phyloP scores from a whole-genome alignment of 352 stramenopile species.

The Phytophthora tentaculata region DNA sequence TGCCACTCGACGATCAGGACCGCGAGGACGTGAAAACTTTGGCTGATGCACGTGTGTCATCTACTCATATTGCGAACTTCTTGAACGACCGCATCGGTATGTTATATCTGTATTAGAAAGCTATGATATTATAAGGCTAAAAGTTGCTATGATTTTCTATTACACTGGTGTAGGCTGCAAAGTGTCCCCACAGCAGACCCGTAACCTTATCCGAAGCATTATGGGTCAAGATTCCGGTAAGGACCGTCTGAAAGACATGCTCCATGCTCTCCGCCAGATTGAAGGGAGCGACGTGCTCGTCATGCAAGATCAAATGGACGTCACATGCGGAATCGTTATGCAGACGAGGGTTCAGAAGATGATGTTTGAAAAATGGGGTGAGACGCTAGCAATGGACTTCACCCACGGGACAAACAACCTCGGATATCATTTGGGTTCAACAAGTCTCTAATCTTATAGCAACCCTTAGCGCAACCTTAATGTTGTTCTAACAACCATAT shows the following conservation, averaged over 20 bases:
- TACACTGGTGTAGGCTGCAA: not conserved
- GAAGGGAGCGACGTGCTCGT: slow-evolving; percentile 23
- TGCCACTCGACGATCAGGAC: slow-evolving; percentile 15
- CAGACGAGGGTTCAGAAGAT: slow-evolving; percentile 26
- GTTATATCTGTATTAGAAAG: not conserved
- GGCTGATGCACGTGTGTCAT: slow-evolving; percentile 4
- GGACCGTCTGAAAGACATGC: slow-evolving; percentile 15
- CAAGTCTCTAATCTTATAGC: not conserved
- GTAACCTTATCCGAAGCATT: not conserved
- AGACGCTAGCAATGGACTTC: slow-evolving; percentile 34
- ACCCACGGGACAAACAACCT: slow-evolving; percentile 36
- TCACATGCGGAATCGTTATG: slow-evolving; percentile 20
- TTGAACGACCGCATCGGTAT: slow-evolving; percentile 18
- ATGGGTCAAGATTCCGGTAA: not conserved
- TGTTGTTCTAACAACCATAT: too few relatives aligned
- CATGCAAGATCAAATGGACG: slow-evolving; percentile 26
- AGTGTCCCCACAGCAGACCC: not conserved
- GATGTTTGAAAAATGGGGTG: slow-evolving; percentile 25
- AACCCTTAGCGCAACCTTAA: not conserved
- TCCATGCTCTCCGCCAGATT: slow-evolving; percentile 16
- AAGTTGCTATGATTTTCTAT: too few relatives aligned
- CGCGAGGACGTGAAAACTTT: slow-evolving; percentile 14
- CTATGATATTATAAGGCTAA: not conserved
- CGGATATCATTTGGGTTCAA: slow-evolving; percentile 23
- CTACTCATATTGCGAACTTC: slow-evolving; percentile 12